Conservation (phyloP, 352 stramenopile species). For the Pythium scleroteichum region DNA sequence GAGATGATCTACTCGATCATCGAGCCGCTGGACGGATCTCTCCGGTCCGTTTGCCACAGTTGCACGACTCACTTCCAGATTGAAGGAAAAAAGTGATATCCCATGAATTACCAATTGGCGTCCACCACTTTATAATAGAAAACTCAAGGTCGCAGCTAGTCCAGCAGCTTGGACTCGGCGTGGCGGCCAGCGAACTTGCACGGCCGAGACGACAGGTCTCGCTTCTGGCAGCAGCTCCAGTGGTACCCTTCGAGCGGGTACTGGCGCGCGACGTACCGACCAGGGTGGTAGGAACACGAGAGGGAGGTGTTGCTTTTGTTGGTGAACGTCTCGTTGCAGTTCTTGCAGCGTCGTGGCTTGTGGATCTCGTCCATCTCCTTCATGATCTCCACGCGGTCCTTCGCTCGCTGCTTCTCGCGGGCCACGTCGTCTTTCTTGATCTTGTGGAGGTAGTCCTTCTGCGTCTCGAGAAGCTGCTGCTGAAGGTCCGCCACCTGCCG, state of each 20-base stretch:
- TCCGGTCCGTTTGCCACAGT: too few relatives aligned
- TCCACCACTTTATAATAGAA: not conserved
- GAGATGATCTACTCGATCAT: too few relatives aligned
- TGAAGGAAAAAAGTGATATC: too few relatives aligned
- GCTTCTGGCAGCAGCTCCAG: conserved; percentile 84
- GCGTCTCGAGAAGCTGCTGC: conserved; percentile 70
- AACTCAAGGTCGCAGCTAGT: conserved; percentile 24
- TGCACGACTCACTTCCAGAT: too few relatives aligned
- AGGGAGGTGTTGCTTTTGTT: conserved; percentile 83
- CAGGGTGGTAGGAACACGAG: conserved; percentile 77
- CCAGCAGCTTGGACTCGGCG: conserved; percentile 63
- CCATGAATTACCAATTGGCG: not conserved
- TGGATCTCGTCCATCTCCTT: conserved; percentile 73
- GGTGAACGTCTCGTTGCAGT: conserved; percentile 83
- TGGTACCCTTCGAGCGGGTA: conserved; percentile 83
- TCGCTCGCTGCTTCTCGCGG: conserved; percentile 65
- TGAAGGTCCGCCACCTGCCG: conserved; percentile 70
- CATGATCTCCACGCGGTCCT: conserved; percentile 65
- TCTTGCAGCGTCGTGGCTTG: conserved; percentile 75
- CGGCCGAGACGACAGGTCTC: conserved; percentile 68
- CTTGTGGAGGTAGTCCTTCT: conserved; percentile 81
- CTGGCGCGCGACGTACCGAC: conserved; percentile 70
- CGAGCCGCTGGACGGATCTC: too few relatives aligned
- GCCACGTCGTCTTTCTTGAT: conserved; percentile 73
- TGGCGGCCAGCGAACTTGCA: conserved; percentile 84